Base-by-base conservation (phyloP, 1,284 basidiomycete species). In the Microbotryomycetes sp. region DNA sequence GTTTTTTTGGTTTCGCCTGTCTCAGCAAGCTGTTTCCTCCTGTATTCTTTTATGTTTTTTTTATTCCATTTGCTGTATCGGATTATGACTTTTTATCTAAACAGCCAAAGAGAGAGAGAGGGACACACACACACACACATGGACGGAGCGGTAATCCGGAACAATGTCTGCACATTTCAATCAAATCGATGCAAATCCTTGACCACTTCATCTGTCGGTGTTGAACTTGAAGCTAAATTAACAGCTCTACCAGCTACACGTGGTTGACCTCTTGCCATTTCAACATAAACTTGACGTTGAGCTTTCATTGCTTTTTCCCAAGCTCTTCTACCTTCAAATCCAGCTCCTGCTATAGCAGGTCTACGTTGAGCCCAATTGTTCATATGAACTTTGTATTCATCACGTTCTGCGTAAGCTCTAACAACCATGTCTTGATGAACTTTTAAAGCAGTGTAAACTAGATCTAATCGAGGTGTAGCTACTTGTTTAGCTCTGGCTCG, bases 381-480 rank as follows among this genome's bases (percentile, higher is more conserved):
- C 55, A 67, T 67, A 52, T 67, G 65, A n/a, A 49, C 29, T 36
- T 69, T 56, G 48, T 67, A 58, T 31, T 54, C 48, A 6, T 25
- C 23, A 9, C 54, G 50, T 48, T 54, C 22, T 28, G 58, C 48
- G 46, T 54, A 58, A 15, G 23, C 14, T 4, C 30, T 31, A 6
- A 62, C 47, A 4, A 63, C 62, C 5, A 23, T 2, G 19, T 60
- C 65, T 16, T 67, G 64, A 48, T 64, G 52, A 6, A 62, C 56
- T 47, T 64, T 63, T 26, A 69, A 58, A 30, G 55, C 16, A 14
- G 63, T 36, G 48, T 67, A 69, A 4, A 62, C 61, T n/a, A 63
- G 22, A 57, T 69, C 67, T 32, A 69, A 58, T 0, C 67, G 50
- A 1, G 67, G 67, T 0, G 67, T 69, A 14, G 60, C 63, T 29